Evolutionary conservation across 768 basidiomycete species (phyloP).

Genomic region (Termitomyces sp.): DNA sequence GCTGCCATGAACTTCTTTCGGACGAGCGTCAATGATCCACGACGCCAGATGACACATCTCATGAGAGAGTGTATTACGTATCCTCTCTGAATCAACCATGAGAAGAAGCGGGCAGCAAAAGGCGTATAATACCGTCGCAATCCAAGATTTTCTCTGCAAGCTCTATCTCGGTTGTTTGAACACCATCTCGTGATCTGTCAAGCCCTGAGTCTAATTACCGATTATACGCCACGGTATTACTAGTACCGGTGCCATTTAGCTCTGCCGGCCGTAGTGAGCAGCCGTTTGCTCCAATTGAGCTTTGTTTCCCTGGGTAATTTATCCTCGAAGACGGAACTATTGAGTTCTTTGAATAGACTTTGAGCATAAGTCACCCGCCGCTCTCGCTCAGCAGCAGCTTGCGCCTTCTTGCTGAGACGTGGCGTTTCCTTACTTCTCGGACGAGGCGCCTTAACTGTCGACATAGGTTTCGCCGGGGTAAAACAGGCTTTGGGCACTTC

Average conservation of each 20-base stretch:
- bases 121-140: conserved; percentile 50
- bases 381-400: conserved; percentile 35
- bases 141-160: conserved; percentile 82
- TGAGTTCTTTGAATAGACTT: conserved; percentile 56
- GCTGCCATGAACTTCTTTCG: conserved; percentile 69
- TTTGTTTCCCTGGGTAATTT: conserved; percentile 48
- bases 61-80: conserved; percentile 78
- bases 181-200: conserved; percentile 49
- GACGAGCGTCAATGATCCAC: conserved; percentile 72
- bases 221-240: background rate
- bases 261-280: conserved; percentile 65
- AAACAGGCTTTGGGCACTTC: background rate
- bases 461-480: background rate
- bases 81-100: conserved; percentile 47
- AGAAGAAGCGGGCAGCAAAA: background rate
- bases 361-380: conserved; percentile 48
- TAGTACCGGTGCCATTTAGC: conserved; percentile 59
- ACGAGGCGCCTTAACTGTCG: background rate
- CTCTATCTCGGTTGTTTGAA: conserved; percentile 61
- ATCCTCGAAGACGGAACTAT: conserved; percentile 48
- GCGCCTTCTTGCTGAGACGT: conserved; percentile 34
- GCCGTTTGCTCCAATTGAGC: conserved; percentile 61
- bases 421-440: conserved; percentile 2
- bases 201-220: conserved; percentile 1
- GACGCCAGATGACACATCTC: conserved; percentile 92